Evolutionary conservation across 768 basidiomycete species (phyloP), one percentile per base, ranked within the genome.

Genomic region (Suillus ampliporus): DNA sequence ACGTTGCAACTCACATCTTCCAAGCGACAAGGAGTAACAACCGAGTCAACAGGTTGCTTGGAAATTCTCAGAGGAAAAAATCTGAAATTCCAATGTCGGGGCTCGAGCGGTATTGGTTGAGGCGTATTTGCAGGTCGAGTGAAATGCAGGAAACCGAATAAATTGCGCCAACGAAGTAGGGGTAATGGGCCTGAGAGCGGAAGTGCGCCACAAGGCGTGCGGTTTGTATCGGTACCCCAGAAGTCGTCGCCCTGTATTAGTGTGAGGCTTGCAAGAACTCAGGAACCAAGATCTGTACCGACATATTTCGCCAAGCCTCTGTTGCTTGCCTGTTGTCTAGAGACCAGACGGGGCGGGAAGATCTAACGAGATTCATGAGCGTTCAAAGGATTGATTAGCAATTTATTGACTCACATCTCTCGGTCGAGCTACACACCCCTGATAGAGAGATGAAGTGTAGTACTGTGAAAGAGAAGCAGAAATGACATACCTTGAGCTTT

Each of bases 11-110:
- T 31, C 31, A 31, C 31, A 6, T 31, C 31, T 3, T 31, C 31
- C 31, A 3, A 3, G 31, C 95, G 31, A 31, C 4, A 3, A 31
- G 31, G 31, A 31, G 31, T 6, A 3, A 31, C 31, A 31, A n/a
- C n/a, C n/a, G n/a, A n/a, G n/a, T 31, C 31, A 6, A 31, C 31
- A 6, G 31, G 31, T 3, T 6, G 31, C 4, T 6, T 31, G 6
- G 31, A 31, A 3, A 6, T 31, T 3, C 31, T 6, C 6, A 31
- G 31, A 31, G 31, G 31, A 31, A 31, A 31, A 3, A 6, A 31
- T 3, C 6, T 31, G 31, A 31, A 31, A 31, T 31, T 31, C 31
- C 31, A 31, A 31, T 31, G 31, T 6, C 31, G 31, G 31, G 3
- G 31, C 31, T 31, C 31, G 31, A 3, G 31, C 31, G 31, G 31